Base-by-base conservation (phyloP, 2,329 filamentous ascomycete genomes). In the Colletotrichum truncatum region DNA sequence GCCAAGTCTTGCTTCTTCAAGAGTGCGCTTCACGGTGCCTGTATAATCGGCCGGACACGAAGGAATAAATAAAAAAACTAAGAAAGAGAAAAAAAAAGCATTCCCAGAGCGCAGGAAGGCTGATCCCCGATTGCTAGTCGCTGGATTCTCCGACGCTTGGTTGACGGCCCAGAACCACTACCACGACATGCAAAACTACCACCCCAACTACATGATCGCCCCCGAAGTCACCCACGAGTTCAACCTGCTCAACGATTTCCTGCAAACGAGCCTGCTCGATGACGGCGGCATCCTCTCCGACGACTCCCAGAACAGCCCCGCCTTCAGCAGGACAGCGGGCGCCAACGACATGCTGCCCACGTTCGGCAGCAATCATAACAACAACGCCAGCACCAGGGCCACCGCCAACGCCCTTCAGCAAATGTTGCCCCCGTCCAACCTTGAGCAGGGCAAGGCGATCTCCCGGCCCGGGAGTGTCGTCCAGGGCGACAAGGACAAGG, bases 141-240 rank as follows among this genome's bases (percentile, higher is more conserved):
- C 91, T 74, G 91, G 90, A 70, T 96, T 95, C 83, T 86, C 87
- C 68, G 93, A 93, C 82, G 92, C 94, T 75, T 95, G 93, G 91
- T 85, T 94, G 75, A 86, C 84, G 70, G 87, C 89, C 65, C 92
- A 93, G 74, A 96, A 91, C 76, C 92, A 93, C 74, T 96, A 93
- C 78, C 91, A 97, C 83, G 94, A 98, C 79, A 96, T 98, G 90
- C 93, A 96, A 81, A 93, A 90, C 76, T 93, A 94, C 75, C 93
- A 98, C 80, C 92, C 93, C 64, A 96, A 93, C 74, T 98, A 96
- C 82, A 94, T 97, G 91, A 97, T 98, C 81, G 82, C 84, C 52
- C 93, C 94, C 68, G 96, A 99, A 80, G 93, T 98, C 72, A 94
- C 92, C 67, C 96, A 96, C 80, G 96, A 99, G 82, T 98, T 97